These are phyloP conservation scores for Sporisorium exsertum DNA, from an alignment of 1,284 basidiomycete genomes.

Conservation along the genomic window DNA sequence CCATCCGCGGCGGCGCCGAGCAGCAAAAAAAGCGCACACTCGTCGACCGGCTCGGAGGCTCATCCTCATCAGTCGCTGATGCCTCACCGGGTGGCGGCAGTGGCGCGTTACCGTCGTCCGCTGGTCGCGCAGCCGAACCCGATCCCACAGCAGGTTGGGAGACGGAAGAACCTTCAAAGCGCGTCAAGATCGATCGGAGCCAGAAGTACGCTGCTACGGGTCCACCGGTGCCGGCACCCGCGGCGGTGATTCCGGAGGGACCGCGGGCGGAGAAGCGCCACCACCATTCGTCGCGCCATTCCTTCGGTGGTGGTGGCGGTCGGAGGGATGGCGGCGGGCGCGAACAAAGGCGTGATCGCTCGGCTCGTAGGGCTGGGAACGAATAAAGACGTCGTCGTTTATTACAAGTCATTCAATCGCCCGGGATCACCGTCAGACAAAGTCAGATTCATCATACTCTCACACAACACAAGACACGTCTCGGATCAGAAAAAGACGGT, in stretches of 20 bases:
- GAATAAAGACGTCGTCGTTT: conserved; percentile 14
- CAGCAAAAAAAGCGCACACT: conserved; percentile 34
- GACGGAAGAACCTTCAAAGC: conserved; percentile 21
- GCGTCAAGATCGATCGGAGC: conserved; percentile 36
- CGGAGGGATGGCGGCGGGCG: conserved; percentile 19
- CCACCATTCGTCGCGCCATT: conserved; percentile 12
- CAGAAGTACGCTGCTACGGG: conserved; percentile 31
- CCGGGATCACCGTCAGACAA: not conserved
- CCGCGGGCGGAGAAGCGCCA: conserved; percentile 25
- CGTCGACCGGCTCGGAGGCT: conserved; percentile 30
- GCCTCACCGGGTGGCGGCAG: conserved; percentile 16
- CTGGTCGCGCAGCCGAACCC: not conserved
- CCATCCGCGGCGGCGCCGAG: conserved; percentile 31
- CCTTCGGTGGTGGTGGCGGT: conserved; percentile 22
- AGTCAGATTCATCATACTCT: not conserved
- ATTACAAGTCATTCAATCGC: no score
- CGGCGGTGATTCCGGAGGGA: conserved; percentile 10
- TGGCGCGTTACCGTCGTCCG: conserved; percentile 17
- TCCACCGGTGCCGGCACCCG: conserved; percentile 10
- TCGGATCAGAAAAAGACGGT: not conserved
- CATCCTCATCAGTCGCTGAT: conserved; percentile 10
- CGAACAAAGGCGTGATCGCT: conserved; percentile 28
- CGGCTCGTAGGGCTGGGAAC: conserved; percentile 35
- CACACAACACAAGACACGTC: not conserved
- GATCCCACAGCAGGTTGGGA: conserved; percentile 16